These are phyloP conservation scores for Globisporangium irregulare DNA, from an alignment of 352 stramenopile species.

Conservation along the genomic window DNA sequence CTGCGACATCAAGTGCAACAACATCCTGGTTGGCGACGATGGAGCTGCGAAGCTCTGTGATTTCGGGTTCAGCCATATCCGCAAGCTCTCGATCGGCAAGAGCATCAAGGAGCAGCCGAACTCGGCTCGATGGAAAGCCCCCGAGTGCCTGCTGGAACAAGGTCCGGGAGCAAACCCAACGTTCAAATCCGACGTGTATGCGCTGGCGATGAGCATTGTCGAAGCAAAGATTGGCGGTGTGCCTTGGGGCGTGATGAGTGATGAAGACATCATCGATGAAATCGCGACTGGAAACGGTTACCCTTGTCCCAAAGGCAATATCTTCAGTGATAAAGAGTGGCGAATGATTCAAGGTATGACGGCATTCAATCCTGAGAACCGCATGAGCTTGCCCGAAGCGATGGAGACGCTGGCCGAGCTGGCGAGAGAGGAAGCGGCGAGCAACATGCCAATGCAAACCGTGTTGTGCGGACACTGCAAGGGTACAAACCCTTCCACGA, in stretches of 20 bases:
- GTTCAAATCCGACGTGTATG: constrained; percentile 5
- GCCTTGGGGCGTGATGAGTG: background rate
- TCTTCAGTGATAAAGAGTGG: constrained; percentile 11
- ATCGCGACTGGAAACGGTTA: constrained; percentile 1
- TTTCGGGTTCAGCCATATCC: constrained; percentile 35
- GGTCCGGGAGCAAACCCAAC: background rate
- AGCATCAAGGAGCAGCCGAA: constrained; percentile 22
- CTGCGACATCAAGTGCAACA: constrained; percentile 86
- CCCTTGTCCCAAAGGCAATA: background rate
- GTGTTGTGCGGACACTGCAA: background rate
- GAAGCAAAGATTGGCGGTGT: constrained; percentile 5
- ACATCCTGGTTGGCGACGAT: constrained; percentile 62
- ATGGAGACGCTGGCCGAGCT: background rate
- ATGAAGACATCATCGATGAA: constrained; percentile 16
- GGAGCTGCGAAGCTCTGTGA: constrained; percentile 34
- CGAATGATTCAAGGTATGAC: constrained; percentile 4
- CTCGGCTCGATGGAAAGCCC: constrained; percentile 32
- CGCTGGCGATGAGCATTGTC: constrained; percentile 14
- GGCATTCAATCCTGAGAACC: background rate
- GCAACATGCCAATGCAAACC: background rate
- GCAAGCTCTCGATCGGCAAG: constrained; percentile 21
- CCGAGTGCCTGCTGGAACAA: constrained; percentile 30
- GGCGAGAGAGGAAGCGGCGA: background rate
- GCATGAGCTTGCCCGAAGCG: background rate
- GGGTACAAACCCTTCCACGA: background rate